Conservation (phyloP, 1,284 basidiomycete species). For the Schizophyllum amplum region DNA sequence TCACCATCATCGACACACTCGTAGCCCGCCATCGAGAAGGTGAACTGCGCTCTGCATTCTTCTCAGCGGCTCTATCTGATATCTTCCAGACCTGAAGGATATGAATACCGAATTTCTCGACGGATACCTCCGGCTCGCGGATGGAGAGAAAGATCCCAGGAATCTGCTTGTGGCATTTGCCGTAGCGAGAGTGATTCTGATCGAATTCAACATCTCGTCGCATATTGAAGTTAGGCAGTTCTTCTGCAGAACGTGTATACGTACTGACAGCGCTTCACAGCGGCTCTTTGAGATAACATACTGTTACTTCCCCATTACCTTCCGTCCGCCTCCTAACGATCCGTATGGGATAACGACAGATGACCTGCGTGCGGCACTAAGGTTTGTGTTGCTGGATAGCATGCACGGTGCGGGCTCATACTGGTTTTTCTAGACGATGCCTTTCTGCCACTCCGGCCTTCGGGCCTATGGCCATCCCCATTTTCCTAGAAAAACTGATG, state of each 20-base stretch:
- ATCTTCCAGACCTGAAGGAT: conserved; percentile 50
- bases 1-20: conserved; percentile 76
- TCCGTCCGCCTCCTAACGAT: conserved; percentile 90
- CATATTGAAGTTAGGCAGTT: conserved; percentile 61
- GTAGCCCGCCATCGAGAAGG: conserved; percentile 60
- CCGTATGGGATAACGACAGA: conserved; percentile 90
- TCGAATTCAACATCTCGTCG: conserved; percentile 71
- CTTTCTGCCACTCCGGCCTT: conserved; percentile 78
- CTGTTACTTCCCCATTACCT: conserved; percentile 99
- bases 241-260: background rate
- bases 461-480: conserved; percentile 76
- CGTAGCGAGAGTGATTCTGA: conserved; percentile 76
- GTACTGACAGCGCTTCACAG: conserved; percentile 30
- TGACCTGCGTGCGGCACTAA: conserved; percentile 72
- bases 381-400: conserved; percentile 30
- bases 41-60: background rate
- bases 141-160: conserved; percentile 96
- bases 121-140: conserved; percentile 74
- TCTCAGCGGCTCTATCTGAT: conserved; percentile 1
- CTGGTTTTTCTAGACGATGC: conserved; percentile 53
- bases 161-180: conserved; percentile 90
- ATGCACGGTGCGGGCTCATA: conserved; percentile 13
- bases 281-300: conserved; percentile 93
- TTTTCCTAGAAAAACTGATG: conserved; percentile 90
- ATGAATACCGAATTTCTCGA: conserved; percentile 70